These are phyloP conservation scores for Hansenula lynferdii DNA, from an alignment of 1,139 yeast genomes.

Conservation along the genomic window DNA sequence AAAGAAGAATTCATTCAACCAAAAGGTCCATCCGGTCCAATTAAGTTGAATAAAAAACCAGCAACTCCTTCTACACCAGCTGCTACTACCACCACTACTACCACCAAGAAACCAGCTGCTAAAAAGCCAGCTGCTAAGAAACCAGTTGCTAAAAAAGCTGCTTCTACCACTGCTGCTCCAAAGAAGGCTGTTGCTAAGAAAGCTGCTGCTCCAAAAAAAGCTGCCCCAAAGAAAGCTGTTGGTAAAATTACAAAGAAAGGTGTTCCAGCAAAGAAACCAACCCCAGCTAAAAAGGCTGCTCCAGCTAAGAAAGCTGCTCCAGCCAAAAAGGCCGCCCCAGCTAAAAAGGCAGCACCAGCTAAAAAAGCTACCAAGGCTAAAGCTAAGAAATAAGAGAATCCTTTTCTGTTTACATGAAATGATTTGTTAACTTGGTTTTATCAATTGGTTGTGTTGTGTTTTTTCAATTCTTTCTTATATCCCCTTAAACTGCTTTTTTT, in stretches of 20 bases:
- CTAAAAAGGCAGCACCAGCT: slow-evolving; percentile 11
- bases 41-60: slow-evolving; percentile 28
- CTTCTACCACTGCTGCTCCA: no score
- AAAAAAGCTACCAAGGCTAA: slow-evolving; percentile 6
- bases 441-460: no score
- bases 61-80: slow-evolving; percentile 8
- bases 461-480: no score
- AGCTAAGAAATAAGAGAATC: slow-evolving; percentile 4
- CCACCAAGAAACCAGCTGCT: slow-evolving; percentile 10
- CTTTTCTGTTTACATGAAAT: neutral
- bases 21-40: slow-evolving; percentile 57
- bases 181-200: slow-evolving; percentile 17
- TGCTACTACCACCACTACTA: no score
- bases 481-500: no score
- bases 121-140: slow-evolving; percentile 6
- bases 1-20: slow-evolving; percentile 79
- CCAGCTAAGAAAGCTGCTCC: slow-evolving; percentile 18
- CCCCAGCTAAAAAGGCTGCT: slow-evolving; percentile 20
- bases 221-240: slow-evolving; percentile 21
- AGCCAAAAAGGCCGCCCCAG: slow-evolving; percentile 27
- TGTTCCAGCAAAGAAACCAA: slow-evolving; percentile 18
- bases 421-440: no score
- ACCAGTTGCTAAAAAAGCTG: slow-evolving; percentile 8
- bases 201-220: no score
- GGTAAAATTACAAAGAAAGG: no score